Evolutionary conservation across 2,329 filamentous ascomycete species (phyloP).

Genomic region (Aspergillus bombycis): DNA sequence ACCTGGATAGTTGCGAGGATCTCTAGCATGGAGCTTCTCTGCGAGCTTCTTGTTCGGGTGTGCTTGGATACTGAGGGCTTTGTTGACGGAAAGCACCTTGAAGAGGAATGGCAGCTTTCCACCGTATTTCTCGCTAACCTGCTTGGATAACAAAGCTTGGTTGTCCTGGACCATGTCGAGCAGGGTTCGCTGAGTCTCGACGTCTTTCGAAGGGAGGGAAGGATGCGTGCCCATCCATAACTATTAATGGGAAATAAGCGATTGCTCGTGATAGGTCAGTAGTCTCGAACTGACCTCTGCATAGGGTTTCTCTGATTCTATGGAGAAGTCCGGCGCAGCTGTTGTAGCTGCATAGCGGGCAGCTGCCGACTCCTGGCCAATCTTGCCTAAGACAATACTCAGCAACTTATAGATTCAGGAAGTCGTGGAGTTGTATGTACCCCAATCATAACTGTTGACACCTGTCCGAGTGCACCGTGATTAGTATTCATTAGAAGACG

Average conservation of each 20-base stretch:
- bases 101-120: conserved; percentile 91
- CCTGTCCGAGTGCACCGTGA: conserved; percentile 52
- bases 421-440: conserved; percentile 44
- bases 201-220: conserved; percentile 89
- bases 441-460: conserved; percentile 99
- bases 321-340: conserved; percentile 70
- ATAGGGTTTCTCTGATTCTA: conserved; percentile 88
- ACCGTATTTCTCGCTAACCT: conserved; percentile 74
- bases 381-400: conserved; percentile 66
- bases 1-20: conserved; percentile 89
- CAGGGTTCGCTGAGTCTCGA: conserved; percentile 79
- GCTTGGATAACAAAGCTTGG: conserved; percentile 73
- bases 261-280: background rate
- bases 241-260: conserved; percentile 48
- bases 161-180: conserved; percentile 89
- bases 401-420: conserved; percentile 22
- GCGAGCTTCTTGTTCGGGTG: conserved; percentile 95
- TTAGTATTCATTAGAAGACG: background rate
- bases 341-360: conserved; percentile 89
- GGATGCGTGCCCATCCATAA: conserved; percentile 99
- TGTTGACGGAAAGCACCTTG: conserved; percentile 95
- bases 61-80: conserved; percentile 94
- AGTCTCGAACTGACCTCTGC: conserved; percentile 67
- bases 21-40: conserved; percentile 80
- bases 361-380: conserved; percentile 82